Conservation (phyloP, 768 basidiomycete genomes). For the Mycena vitilis region DNA sequence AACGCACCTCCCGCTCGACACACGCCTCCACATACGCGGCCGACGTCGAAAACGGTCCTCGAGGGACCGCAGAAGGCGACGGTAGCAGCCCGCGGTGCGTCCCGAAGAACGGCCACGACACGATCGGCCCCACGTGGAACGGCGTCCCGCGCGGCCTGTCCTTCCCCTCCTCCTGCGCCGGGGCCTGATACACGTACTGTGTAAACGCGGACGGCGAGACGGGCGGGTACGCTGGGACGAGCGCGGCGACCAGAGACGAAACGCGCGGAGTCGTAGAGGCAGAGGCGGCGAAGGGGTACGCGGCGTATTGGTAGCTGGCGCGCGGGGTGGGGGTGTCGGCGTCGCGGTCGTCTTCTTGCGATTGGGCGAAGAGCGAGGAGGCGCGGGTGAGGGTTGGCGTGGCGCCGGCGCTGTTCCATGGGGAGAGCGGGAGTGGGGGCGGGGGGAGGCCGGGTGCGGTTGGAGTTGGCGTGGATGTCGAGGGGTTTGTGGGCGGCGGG, state of each 20-base stretch:
- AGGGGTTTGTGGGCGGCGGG: conserved; percentile 50
- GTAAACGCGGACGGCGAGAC: too few relatives aligned
- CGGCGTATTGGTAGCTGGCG: conserved; percentile 44
- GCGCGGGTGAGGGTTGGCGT: conserved; percentile 50
- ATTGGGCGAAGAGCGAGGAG: not conserved
- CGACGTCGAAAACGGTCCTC: conserved; percentile 81
- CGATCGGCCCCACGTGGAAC: conserved; percentile 79
- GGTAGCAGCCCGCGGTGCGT: conserved; percentile 82
- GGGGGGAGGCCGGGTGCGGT: too few relatives aligned
- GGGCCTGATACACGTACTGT: too few relatives aligned
- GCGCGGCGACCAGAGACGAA: too few relatives aligned
- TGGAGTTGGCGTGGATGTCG: conserved; percentile 35
- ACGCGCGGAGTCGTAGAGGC: conserved; percentile 47
- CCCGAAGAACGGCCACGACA: conserved; percentile 93
- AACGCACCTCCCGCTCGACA: conserved; percentile 71
- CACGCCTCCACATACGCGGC: conserved; percentile 74
- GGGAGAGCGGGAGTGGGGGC: too few relatives aligned
- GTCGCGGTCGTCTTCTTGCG: not conserved
- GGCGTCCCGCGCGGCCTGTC: too few relatives aligned
- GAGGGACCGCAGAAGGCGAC: conserved; percentile 76
- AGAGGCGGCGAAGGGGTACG: conserved; percentile 57
- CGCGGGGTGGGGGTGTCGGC: not conserved
- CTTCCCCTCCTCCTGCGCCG: too few relatives aligned
- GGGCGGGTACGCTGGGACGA: too few relatives aligned
- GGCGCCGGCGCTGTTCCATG: too few relatives aligned